These are phyloP conservation scores for Gastrolobium bilobum DNA, from an alignment of 306 rosid species.

Conservation along the genomic window DNA sequence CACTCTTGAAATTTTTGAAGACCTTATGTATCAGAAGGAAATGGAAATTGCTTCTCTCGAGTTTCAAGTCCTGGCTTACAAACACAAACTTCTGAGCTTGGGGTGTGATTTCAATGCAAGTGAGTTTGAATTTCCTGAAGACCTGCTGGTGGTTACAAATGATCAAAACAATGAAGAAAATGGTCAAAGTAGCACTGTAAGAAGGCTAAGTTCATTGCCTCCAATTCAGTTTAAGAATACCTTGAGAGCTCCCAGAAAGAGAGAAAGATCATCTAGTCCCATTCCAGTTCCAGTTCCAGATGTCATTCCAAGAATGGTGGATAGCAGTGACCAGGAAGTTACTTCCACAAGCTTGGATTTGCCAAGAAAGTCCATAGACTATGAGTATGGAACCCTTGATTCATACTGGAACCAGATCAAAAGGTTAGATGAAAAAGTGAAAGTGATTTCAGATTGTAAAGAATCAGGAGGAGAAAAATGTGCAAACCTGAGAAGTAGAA, in stretches of 20 bases:
- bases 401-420: slow-evolving; percentile 71
- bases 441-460: slow-evolving; percentile 68
- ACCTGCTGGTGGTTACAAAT: slow-evolving; percentile 49
- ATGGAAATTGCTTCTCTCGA: slow-evolving; percentile 88
- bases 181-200: slow-evolving; percentile 46
- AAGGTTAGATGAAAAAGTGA: slow-evolving; percentile 73
- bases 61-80: slow-evolving; percentile 78
- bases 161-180: slow-evolving; percentile 58
- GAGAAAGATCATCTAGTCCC: slow-evolving; percentile 57
- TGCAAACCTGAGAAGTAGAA: slow-evolving; percentile 46
- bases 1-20: slow-evolving; percentile 76
- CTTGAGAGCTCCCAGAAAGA: slow-evolving; percentile 55
- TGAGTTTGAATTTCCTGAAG: slow-evolving; percentile 68
- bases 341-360: slow-evolving; percentile 49
- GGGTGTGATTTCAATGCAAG: slow-evolving; percentile 66
- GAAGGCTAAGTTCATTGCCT: slow-evolving; percentile 81
- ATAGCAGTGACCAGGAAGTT: slow-evolving; percentile 52
- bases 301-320: slow-evolving; percentile 39
- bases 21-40: slow-evolving; percentile 79
- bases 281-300: slow-evolving; percentile 49
- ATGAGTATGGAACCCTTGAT: slow-evolving; percentile 51
- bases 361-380: slow-evolving; percentile 47
- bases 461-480: slow-evolving; percentile 56
- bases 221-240: slow-evolving; percentile 58
- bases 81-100: slow-evolving; percentile 69